Evolutionary conservation across 352 stramenopile species (phyloP).

Genomic region (Globisporangium acanthophoron): DNA sequence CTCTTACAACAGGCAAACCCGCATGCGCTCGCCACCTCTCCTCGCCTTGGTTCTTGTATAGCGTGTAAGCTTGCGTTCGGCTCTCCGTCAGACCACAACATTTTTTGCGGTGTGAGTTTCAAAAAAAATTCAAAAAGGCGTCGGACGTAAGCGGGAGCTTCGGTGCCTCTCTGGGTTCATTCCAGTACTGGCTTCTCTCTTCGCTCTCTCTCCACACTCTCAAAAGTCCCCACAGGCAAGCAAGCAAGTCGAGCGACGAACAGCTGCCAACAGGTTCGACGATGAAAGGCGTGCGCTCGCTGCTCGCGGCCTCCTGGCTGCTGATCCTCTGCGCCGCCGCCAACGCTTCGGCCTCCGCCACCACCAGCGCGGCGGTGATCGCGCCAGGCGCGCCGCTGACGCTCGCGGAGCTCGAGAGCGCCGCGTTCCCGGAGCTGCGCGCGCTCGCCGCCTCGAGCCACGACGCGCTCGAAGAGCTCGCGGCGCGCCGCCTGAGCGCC

Average conservation of each 20-base stretch:
- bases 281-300: conserved; percentile 12
- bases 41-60: too few species aligned
- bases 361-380: background rate
- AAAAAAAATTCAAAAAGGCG: too few species aligned
- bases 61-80: too few species aligned
- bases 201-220: background rate
- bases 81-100: too few species aligned
- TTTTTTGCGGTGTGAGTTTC: background rate
- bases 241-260: background rate
- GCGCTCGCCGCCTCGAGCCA: conserved; percentile 19
- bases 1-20: too few species aligned
- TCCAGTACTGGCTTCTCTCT: background rate
- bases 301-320: conserved; percentile 13
- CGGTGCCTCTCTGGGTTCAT: background rate
- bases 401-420: conserved; percentile 3
- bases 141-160: background rate
- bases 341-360: background rate
- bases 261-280: background rate
- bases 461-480: conserved; percentile 33
- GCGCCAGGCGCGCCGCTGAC: background rate
- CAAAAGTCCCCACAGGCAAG: background rate
- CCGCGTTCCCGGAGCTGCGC: conserved; percentile 14
- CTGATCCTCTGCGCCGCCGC: conserved; percentile 7
- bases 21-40: too few species aligned
- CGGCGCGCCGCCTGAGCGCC: conserved; percentile 34